These are phyloP conservation scores for Penicillium sp. DNA, from an alignment of 2,329 filamentous ascomycete genomes.

Conservation along the genomic window DNA sequence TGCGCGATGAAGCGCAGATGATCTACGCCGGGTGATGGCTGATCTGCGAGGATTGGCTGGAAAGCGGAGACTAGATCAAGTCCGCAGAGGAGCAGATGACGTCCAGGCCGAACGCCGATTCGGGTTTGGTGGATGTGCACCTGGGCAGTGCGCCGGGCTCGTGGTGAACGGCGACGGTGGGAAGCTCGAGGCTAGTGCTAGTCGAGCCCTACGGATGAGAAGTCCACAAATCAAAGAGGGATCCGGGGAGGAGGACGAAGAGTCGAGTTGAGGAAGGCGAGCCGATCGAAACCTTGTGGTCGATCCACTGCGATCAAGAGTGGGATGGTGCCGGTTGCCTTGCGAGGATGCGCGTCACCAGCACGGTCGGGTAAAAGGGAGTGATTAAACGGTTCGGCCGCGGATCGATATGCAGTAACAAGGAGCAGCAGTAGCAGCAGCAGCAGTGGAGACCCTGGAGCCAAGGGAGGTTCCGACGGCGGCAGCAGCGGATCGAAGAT, in stretches of 20 bases:
- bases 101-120: conserved; percentile 24
- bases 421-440: not conserved
- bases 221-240: conserved; percentile 5
- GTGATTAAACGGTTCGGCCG: not conserved
- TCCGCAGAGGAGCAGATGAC: conserved; percentile 41
- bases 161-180: conserved; percentile 5
- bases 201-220: not conserved
- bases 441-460: not conserved
- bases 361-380: not conserved
- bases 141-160: conserved; percentile 11
- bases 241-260: not conserved
- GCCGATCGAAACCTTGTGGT: conserved; percentile 4
- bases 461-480: conserved; percentile 7
- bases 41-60: conserved; percentile 24
- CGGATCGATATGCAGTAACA: conserved; percentile 11
- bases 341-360: conserved; percentile 2
- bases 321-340: not conserved
- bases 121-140: conserved; percentile 5
- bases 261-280: not conserved
- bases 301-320: not conserved
- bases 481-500: conserved; percentile 18
- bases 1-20: conserved; percentile 55
- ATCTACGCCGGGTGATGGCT: conserved; percentile 45
- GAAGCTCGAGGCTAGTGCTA: not conserved
- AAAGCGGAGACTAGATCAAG: conserved; percentile 28